Evolutionary conservation across 139 green algal species (phyloP), one percentile per base, ranked within the genome.

Genomic region (Chlorella sp.): DNA sequence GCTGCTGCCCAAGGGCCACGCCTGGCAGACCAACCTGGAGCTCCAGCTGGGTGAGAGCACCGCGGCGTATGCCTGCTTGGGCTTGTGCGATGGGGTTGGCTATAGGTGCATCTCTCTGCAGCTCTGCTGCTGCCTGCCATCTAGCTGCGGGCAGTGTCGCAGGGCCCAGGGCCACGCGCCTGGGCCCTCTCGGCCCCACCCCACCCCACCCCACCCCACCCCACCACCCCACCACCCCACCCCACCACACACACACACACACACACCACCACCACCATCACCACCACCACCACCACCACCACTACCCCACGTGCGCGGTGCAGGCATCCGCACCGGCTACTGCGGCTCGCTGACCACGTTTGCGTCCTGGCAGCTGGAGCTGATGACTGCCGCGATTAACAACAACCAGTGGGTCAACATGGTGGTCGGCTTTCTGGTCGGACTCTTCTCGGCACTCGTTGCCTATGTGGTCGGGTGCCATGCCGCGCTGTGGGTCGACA

Each of bases 321-420:
- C 70, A 79, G 92, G 93, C 40, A 67, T 97, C 48, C 81, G 91
- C 21, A 96, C 91, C 0, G 93, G 93, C 0, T 95, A 88, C 50
- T 97, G 93, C 62, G 93, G 93, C 35, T 94, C 83, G 4, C 73
- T 96, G 8, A 97, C 93, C 4, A 97, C 93, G 1, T 97, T 95
- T 77, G 86, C 91, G 5, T 88, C 83, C 69, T 97, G 93, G 93
- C 71, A 88, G 19, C 21, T 88, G n/a, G 82, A 91, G 60, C 59
- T 84, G 48, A 79, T 90, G 41, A 67, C 79, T 5, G 19, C 68
- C 9, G 90, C 93, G 64, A 69, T 93, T 0, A 2, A 38, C 46
- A 21, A 45, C 27, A 82, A 75, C 40, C 43, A 85, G 67, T 93
- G 86, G 88, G 73, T 87, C n/a, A 75, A 76, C 25, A 81, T 56